Conservation (phyloP, 2,329 filamentous ascomycete genomes). For the Epichloe festucae region DNA sequence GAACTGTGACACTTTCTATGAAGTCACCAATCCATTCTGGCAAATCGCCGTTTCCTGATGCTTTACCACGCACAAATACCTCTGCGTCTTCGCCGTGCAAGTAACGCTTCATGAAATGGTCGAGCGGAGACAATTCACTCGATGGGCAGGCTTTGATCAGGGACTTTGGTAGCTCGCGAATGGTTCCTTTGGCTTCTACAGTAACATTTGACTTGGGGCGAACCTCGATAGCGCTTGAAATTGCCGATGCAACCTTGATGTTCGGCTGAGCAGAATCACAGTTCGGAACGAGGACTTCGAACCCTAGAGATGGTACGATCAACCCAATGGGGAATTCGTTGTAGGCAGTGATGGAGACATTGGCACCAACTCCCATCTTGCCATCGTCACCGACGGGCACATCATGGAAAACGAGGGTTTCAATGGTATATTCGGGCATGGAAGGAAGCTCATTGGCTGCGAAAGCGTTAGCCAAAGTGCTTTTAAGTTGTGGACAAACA, state of each 20-base stretch:
- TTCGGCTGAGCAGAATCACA: slow-evolving; percentile 59
- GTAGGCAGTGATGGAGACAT: slow-evolving; percentile 57
- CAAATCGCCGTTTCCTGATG: slow-evolving; percentile 49
- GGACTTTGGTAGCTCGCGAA: slow-evolving; percentile 60
- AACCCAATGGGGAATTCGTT: slow-evolving; percentile 73
- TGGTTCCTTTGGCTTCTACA: slow-evolving; percentile 56
- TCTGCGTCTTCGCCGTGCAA: slow-evolving; percentile 67
- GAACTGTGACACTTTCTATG: slow-evolving; percentile 68
- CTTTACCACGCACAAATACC: slow-evolving; percentile 71
- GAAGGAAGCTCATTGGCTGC: slow-evolving; percentile 57
- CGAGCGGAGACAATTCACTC: slow-evolving; percentile 68
- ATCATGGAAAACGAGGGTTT: slow-evolving; percentile 68
- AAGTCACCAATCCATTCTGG: slow-evolving; percentile 76
- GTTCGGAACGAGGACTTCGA: slow-evolving; percentile 74
- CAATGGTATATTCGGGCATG: slow-evolving; percentile 73
- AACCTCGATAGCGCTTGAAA: slow-evolving; percentile 54
- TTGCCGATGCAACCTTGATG: slow-evolving; percentile 67
- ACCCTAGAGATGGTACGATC: slow-evolving; percentile 64
- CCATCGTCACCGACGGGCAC: slow-evolving; percentile 35
- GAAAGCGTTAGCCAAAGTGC: slow-evolving; percentile 19
- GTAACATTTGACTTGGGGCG: slow-evolving; percentile 54
- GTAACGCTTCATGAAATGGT: slow-evolving; percentile 68
- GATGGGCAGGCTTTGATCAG: slow-evolving; percentile 64
- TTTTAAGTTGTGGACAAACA: slow-evolving; percentile 4
- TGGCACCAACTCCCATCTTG: slow-evolving; percentile 60